A percentile compares a stretch with the other conserved stretches of the same genome.
These are phyloP conservation scores for Byssoonygena ceratinophila DNA, from an alignment of 2,329 filamentous ascomycete species.

Conservation along the genomic window DNA sequence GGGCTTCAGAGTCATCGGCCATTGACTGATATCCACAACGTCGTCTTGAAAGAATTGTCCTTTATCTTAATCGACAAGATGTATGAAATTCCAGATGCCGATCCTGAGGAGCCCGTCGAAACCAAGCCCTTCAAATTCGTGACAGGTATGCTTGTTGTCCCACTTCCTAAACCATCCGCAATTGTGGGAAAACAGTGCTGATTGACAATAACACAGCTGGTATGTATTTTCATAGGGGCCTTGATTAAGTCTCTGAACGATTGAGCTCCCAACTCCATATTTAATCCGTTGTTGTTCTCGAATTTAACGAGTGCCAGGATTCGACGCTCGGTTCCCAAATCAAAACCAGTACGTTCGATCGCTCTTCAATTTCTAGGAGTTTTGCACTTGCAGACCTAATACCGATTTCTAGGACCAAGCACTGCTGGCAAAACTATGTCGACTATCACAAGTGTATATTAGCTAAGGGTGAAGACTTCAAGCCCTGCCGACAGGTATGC, in stretches of 20 bases:
- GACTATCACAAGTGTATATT: constrained; percentile 99
- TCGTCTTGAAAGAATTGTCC: constrained; percentile 23
- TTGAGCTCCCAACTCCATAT: constrained; percentile 20
- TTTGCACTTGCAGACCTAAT: constrained; percentile 11
- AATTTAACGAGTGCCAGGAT: constrained; percentile 51
- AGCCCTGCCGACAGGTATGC: constrained; percentile 85
- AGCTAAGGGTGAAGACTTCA: constrained; percentile 97
- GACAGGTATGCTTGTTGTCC: constrained; percentile 61
- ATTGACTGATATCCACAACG: constrained; percentile 26
- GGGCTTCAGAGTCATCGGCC: constrained; percentile 24
- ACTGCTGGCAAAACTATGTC: constrained; percentile 99
- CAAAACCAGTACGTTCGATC: constrained; percentile 52
- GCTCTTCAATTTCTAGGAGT: not conserved
- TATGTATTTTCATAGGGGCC: constrained; percentile 29
- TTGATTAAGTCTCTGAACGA: not conserved
- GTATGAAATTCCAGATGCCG: constrained; percentile 52
- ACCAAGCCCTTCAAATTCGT: constrained; percentile 99
- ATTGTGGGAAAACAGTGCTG: constrained; percentile 29
- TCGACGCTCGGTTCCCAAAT: constrained; percentile 98
- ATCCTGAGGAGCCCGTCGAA: constrained; percentile 64
- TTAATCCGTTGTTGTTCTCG: not conserved
- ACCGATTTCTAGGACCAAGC: constrained; percentile 59
- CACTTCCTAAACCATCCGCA: not conserved
- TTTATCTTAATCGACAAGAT: constrained; percentile 52
- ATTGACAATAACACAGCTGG: constrained; percentile 37